These are phyloP conservation scores for Fusarium sacchari DNA, from an alignment of 2,329 filamentous ascomycete species.

Conservation along the genomic window DNA sequence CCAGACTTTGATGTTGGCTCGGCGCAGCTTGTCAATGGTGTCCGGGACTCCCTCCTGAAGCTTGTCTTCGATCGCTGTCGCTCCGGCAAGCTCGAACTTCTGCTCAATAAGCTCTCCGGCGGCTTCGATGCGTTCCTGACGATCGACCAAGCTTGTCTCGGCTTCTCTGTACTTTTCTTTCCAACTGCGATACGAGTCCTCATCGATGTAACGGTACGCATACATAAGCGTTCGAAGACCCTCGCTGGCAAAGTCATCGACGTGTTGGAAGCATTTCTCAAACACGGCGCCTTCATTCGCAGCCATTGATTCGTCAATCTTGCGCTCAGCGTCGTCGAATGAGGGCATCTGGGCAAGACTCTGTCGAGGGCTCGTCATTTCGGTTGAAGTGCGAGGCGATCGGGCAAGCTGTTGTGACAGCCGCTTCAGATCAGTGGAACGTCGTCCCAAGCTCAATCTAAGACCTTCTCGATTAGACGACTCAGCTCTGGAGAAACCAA, in stretches of 20 bases:
- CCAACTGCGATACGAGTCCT: slow-evolving; percentile 80
- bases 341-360: slow-evolving; percentile 40
- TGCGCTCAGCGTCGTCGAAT: slow-evolving; percentile 57
- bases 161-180: slow-evolving; percentile 81
- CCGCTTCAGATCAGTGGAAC: slow-evolving; percentile 45
- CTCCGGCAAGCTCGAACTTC: slow-evolving; percentile 83
- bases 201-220: slow-evolving; percentile 79
- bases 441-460: slow-evolving; percentile 44
- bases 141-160: slow-evolving; percentile 82
- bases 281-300: slow-evolving; percentile 74
- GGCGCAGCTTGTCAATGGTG: slow-evolving; percentile 87
- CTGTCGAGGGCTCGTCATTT: slow-evolving; percentile 39
- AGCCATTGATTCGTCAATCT: slow-evolving; percentile 69
- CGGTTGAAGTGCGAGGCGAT: slow-evolving; percentile 43
- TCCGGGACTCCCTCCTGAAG: slow-evolving; percentile 90
- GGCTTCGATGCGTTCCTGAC: slow-evolving; percentile 81
- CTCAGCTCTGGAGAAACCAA: slow-evolving; percentile 46
- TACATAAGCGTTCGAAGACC: slow-evolving; percentile 88
- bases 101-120: slow-evolving; percentile 85
- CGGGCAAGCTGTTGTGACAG: slow-evolving; percentile 44
- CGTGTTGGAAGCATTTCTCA: slow-evolving; percentile 87
- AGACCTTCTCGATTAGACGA: slow-evolving; percentile 44
- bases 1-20: slow-evolving; percentile 94
- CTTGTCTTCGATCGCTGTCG: slow-evolving; percentile 94
- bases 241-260: slow-evolving; percentile 88